Base-by-base conservation (phyloP, 1,284 basidiomycete species). In the Moesziomyces parantarcticus region DNA sequence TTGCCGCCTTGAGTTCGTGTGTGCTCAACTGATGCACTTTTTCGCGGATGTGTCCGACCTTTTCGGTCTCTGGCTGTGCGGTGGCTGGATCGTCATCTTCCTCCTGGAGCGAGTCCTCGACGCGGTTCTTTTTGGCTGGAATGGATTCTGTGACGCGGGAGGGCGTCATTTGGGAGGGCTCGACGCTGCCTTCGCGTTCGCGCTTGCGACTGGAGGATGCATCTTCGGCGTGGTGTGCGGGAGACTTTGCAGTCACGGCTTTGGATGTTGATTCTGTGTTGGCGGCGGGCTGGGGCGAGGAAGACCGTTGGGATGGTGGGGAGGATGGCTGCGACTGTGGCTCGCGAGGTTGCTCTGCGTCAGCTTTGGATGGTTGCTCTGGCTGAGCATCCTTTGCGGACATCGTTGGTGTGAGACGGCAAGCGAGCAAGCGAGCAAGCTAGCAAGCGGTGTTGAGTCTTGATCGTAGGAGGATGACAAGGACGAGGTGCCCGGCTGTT, bases 41-140 rank as follows among this genome's bases (percentile, higher is more conserved):
- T 43, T 79, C 61, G 43, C 77, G 70, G 42, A 80, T 80, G 18
- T 77, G 77, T 3, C 78, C 77, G 11, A 80, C 78, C 49, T 72
- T 77, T 51, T 79, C 75, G 20, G 71, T 70, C 34, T 78, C 65
- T 3, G 48, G 25, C 21, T 46, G 40, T 11, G 9, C 36, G 20
- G 21, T 18, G 3, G 32, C 43, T 3, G 50, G 47, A 25, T 51
- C 59, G 34, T 65, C 62, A 11, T 71, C 56, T 44, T 70, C 72
- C 23, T 65, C 63, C 36, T 47, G 53, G 43, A 60, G 25, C 9
- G 52, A 62, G 40, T 69, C 58, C 40, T 77, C 65, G 13, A 80
- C 29, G 8, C 78, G 63, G 26, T 80, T 80, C 68, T 80, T 80
- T 50, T 80, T 80, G 22, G 77, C 49, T 0, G 78, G 78, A 10